phyloP scores from a whole-genome alignment of 1,139 yeast genomes.

The Yamadazyma trypodendri region DNA sequence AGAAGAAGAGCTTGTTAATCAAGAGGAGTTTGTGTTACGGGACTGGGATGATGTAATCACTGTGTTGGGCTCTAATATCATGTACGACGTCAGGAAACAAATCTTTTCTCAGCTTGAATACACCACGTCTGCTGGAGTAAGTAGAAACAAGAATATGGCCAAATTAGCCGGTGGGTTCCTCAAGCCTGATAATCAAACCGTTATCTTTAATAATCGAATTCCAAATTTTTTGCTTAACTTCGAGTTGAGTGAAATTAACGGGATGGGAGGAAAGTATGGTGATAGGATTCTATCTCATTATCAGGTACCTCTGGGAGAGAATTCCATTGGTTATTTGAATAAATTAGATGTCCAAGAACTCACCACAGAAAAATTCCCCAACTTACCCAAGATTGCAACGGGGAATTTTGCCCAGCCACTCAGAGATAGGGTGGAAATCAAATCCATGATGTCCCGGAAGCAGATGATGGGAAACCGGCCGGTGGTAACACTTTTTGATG shows the following conservation, averaged over 20 bases:
- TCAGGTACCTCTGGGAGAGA: constrained; percentile 38
- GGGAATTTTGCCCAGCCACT: constrained; percentile 61
- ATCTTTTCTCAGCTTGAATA: constrained; percentile 63
- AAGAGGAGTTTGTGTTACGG: constrained; percentile 15
- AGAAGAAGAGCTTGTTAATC: background rate
- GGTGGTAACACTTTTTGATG: constrained; percentile 54
- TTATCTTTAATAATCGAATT: constrained; percentile 53
- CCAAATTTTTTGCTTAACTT: constrained; percentile 56
- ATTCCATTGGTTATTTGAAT: constrained; percentile 43
- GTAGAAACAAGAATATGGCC: constrained; percentile 72
- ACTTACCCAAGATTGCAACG: constrained; percentile 52
- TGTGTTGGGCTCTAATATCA: constrained; percentile 61
- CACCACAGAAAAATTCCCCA: constrained; percentile 21
- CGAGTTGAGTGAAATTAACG: constrained; percentile 75
- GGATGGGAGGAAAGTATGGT: constrained; percentile 90
- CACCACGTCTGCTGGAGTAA: constrained; percentile 89
- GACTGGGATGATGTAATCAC: constrained; percentile 90
- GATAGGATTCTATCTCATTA: constrained; percentile 50
- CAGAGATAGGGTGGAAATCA: constrained; percentile 58
- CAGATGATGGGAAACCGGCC: constrained; percentile 61
- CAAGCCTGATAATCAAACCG: constrained; percentile 87
- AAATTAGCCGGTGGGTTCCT: constrained; percentile 85
- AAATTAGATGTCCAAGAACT: constrained; percentile 28
- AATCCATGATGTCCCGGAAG: constrained; percentile 87
- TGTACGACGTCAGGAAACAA: constrained; percentile 51